Evolutionary conservation across 2,329 filamentous ascomycete genomes (phyloP), one percentile per base, ranked within the genome.

Genomic region (Aspergillus pseudonomiae): DNA sequence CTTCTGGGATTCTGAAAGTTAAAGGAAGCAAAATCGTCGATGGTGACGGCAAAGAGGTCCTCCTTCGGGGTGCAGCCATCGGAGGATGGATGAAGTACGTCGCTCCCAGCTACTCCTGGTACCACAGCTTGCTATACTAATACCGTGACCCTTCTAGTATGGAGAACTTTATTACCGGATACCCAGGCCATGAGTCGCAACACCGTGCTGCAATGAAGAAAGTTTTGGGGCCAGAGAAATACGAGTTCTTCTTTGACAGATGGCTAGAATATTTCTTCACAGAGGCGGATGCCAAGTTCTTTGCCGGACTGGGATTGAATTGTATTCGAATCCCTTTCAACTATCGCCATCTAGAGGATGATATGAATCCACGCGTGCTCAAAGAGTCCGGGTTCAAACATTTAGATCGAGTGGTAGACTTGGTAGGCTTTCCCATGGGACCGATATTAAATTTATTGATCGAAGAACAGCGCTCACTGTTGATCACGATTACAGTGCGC

Each of bases 91-190:
- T 80, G 74, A 82, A 81, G 74, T 77, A 72, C 60, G 67, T 53
- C 36, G 21, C 32, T 41, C 70, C 43, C 61, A 28, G 4, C 21
- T 16, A 19, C 19, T n/a, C n/a, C n/a, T 21, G 24, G 4, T 12
- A n/a, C 21, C 34, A 28, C 14, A 48, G 2, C 32, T 19, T 12
- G 7, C 71, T 36, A 72, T 74, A 34, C 21, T 59, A n/a, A 54
- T 24, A 28, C 6, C 14, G 39, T 36, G 10, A 12, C 24, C 12
- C 14, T 32, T 19, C 28, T 55, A 80, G 77, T 62, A 86, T 86
- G 83, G 85, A 87, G 73, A 88, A 88, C 72, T 88, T 88, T 78
- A 88, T 89, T 66, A 87, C 84, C 1, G 87, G 87, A n/a, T 89
- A 83, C 63, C 79, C 85, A 12, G 87, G 85, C 21, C 84, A 86